Base-by-base conservation (phyloP, 2,329 filamentous ascomycete genomes). In the Myriosclerotinia duriaeana region DNA sequence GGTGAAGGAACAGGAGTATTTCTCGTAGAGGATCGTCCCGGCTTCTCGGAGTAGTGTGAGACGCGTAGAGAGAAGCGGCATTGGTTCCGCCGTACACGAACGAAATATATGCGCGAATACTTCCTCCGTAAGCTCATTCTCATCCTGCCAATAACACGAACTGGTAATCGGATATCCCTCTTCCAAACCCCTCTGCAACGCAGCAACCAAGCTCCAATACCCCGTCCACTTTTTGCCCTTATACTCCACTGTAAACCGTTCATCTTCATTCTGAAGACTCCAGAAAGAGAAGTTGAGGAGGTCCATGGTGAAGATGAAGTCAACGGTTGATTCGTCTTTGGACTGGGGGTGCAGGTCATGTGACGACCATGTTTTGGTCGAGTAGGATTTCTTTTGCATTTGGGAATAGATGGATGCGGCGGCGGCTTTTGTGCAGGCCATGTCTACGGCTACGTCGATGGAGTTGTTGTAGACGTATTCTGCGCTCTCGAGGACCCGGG, bases 301-400 rank as follows among this genome's bases (percentile, higher is more conserved):
- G 77, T 99, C 95, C 92, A 99, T 96, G 26, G 91, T 92, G 77
- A 99, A 98, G 73, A 99, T 94, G 76, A 99, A 98, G 70, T 91
- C 89, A 30, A 96, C 87, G 0, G 92, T 93, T 61, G 79, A 84
- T 74, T 92, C 90, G 75, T 96, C 89, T 75, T 92, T 92, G 53
- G 85, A 74, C 77, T 93, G 90, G 1, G 95, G 95, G 74, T 99
- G 95, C 50, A 99, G 82, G 76, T 95, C 91, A 77, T 98, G 93
- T 74, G 90, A 85, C 17, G 91, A 87, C 95, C 95, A 99, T 11
- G 87, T 90, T 69, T 90, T 86, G 0, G 91, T 92, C 5, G 91
- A 95, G 79, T 96, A 98, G 48, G 83, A 80, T 75, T 92, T 92
- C 77, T 88, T 84, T 77, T 92, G 86, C 92, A 99, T 98, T 77